Evolutionary conservation across 495 filamentous ascomycete species (phyloP), one percentile per base, ranked within the genome.

Genomic region (Bryoglossum gracile): DNA sequence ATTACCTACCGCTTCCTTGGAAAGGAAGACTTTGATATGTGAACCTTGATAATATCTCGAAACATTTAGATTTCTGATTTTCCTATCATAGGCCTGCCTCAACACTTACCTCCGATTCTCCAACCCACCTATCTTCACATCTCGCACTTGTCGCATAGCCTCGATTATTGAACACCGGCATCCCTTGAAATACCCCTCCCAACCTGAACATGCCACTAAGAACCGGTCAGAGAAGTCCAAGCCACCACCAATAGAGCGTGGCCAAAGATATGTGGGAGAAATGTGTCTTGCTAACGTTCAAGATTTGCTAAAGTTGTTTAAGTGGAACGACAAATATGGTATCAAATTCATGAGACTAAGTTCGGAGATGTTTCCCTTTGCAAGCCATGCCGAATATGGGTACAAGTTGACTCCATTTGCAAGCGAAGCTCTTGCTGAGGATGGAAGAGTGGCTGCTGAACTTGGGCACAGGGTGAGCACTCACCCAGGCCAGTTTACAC

Each of bases 301-400:
- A 25, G 90, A 96, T 56, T 77, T 96, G 4, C 66, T 76, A 26
- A 95, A 94, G 59, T 82, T 96, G 73, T 57, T 97, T 17, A 76
- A 82, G 2, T 98, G 92, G 92, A 96, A 97, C 60, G 88, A 95
- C 50, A 82, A 79, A 46, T 96, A 92, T 49, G 82, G 80, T 33
- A 97, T 96, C 67, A 92, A 85, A 59, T 94, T 98, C 63, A 75
- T 97, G 73, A 82, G 91, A 3, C 72, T 97, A 16, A 91, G 85
- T 55, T 92, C 85, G 55, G 92, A 95, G 59, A 95, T 95, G 87
- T 96, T 96, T 51, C 92, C 91, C 0, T 96, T 96, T 62, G 89
- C 92, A 0, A 91, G 84, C 41, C 89, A 96, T 55, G 72, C 74
- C 21, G 83, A 84, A 48, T 89, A 94, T 54, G 92, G 89, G 0